These are phyloP conservation scores for Arthrocladium fulminans DNA, from an alignment of 2,329 filamentous ascomycete species.

Conservation along the genomic window DNA sequence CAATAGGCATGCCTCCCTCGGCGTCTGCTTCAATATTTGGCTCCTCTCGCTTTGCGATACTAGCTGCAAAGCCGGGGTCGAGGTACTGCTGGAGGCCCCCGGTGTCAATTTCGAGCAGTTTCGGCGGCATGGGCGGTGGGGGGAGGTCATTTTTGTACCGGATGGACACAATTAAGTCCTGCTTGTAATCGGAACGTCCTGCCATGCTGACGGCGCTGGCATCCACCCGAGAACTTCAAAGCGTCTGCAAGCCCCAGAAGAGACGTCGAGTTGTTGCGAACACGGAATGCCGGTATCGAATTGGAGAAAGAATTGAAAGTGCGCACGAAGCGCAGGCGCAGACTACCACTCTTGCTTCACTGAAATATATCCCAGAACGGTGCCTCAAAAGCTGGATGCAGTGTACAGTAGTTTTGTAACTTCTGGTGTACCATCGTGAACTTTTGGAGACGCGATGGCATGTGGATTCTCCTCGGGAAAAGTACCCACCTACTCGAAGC, in stretches of 20 bases:
- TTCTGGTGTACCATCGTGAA: no score
- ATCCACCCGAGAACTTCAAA: neutral
- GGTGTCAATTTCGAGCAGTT: conserved; percentile 93
- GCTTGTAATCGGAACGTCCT: conserved; percentile 48
- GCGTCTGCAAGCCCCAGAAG: neutral
- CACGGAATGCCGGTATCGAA: no score
- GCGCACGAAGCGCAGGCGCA: neutral
- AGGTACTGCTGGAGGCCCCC: conserved; percentile 88
- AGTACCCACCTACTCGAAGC: neutral
- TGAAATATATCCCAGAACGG: no score
- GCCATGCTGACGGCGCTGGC: conserved; percentile 16
- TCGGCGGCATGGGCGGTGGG: conserved; percentile 86
- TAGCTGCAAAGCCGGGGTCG: conserved; percentile 78
- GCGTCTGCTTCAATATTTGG: conserved; percentile 96
- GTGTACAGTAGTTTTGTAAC: no score
- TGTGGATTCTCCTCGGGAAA: neutral
- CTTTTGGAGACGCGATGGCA: conserved; percentile 5
- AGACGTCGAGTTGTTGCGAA: no score
- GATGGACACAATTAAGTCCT: conserved; percentile 95
- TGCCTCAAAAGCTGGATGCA: no score
- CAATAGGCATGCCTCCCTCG: conserved; percentile 94
- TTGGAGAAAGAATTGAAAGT: neutral
- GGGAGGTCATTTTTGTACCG: conserved; percentile 93
- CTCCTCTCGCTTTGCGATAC: conserved; percentile 81
- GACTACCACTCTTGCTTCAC: no score